Base-by-base conservation (phyloP, 495 filamentous ascomycete genomes). In the Lentithecium fluviatile region DNA sequence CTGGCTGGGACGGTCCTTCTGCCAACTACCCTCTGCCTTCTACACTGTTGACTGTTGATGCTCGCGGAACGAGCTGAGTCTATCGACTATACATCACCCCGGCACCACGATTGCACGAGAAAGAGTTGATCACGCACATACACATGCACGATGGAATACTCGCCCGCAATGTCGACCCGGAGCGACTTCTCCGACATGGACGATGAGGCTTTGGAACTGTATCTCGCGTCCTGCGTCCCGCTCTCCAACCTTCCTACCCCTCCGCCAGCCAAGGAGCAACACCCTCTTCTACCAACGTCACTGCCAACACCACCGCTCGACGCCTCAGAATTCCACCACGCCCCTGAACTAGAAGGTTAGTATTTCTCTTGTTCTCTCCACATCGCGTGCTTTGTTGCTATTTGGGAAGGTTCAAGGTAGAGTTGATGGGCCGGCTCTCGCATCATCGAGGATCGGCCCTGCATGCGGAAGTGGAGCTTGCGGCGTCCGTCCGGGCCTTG, bases 201-300 rank as follows among this genome's bases (percentile, higher is more conserved):
- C 20, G 64, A 67, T 47, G 60, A 63, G 37, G 55, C 60, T 50
- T 25, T 68, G 71, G 79, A 82, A 51, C 72, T 74, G 38, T 83
- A 82, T 66, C 82, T 83, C 63, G 75, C 75, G 40, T 82, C 77
- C 53, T 85, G 83, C 68, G 78, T 78, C 29, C 83, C 83, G 15
- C 71, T 85, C 26, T 84, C 82, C 6, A 82, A 80, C 63, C 75
- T 85, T 25, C 83, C 83, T 19, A 85, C 83, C 7, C 83, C 83
- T 32, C 83, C 83, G 29, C 77, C 74, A 6, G 81, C 80, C 21
- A 60, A 64, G 15, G 40, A 59, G n/a, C 13, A 45, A 20, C n/a
- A n/a, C n/a, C n/a, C n/a, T n/a, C 13, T 20, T 11, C 23, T 24
- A 3, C 29, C 29, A 32, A 10, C 29, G 10, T 32, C 29, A 25